A percentile compares a stretch with the other conserved stretches of the same genome.
phyloP scores from a whole-genome alignment of 257 asterid species.

The Solanum pimpinellifolium region DNA sequence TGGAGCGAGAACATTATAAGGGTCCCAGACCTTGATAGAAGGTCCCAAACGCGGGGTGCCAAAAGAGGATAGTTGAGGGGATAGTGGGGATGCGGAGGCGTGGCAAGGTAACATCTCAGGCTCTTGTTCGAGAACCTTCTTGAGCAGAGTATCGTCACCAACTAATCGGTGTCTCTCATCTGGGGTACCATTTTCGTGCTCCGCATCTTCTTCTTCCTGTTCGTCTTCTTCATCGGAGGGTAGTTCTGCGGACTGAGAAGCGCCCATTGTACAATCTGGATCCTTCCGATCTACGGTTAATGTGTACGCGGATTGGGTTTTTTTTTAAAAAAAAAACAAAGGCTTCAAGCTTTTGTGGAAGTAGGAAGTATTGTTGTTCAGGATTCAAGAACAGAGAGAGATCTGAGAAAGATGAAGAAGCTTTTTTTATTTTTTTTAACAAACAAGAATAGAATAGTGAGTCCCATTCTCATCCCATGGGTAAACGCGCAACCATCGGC shows the following conservation, averaged over 20 bases:
- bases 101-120: conserved; percentile 98
- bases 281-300: background rate
- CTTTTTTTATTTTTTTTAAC: background rate
- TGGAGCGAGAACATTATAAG: conserved; percentile 82
- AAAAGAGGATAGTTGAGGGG: conserved; percentile 86
- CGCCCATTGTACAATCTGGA: conserved; percentile 41
- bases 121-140: conserved; percentile 82
- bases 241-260: conserved; percentile 57
- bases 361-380: background rate
- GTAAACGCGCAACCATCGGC: background rate
- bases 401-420: too few relatives aligned
- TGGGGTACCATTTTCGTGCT: conserved; percentile 24
- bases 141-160: conserved; percentile 33
- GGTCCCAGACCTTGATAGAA: conserved; percentile 94
- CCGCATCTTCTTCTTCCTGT: conserved; percentile 13
- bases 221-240: conserved; percentile 48
- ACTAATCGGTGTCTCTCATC: conserved; percentile 15
- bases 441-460: background rate
- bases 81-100: conserved; percentile 93
- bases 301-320: background rate
- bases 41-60: conserved; percentile 81
- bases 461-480: background rate
- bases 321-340: background rate
- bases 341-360: background rate
- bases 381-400: background rate